Evolutionary conservation across 768 basidiomycete species (phyloP).

Genomic region (Wakefieldia striispora): DNA sequence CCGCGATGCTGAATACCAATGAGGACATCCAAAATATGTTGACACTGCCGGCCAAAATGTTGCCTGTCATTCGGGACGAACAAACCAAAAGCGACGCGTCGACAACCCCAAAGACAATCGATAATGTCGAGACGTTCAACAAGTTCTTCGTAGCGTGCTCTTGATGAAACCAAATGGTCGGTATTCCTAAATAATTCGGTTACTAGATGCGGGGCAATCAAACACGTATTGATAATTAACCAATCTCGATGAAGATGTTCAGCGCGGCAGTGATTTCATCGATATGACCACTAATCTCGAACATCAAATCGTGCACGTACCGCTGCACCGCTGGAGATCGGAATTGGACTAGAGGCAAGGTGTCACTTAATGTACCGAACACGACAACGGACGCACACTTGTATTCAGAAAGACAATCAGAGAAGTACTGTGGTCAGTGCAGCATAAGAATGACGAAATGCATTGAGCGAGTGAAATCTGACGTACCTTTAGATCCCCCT

Average conservation of each 20-base stretch:
- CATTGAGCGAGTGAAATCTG: neutral
- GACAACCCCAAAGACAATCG: constrained; percentile 52
- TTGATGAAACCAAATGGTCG: constrained; percentile 51
- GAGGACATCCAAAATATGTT: constrained; percentile 56
- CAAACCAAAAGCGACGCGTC: constrained; percentile 48
- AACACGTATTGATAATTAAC: constrained; percentile 25
- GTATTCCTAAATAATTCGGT: constrained; percentile 37
- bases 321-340: constrained; percentile 48
- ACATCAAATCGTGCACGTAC: constrained; percentile 47
- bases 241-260: constrained; percentile 50
- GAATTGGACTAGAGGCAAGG: constrained; percentile 41
- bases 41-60: constrained; percentile 36
- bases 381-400: constrained; percentile 30
- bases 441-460: neutral
- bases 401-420: constrained; percentile 45
- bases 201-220: neutral
- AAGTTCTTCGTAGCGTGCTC: constrained; percentile 47
- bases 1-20: constrained; percentile 49
- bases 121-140: constrained; percentile 51
- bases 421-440: constrained; percentile 42
- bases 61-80: constrained; percentile 34
- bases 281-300: constrained; percentile 50
- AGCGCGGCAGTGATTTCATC: constrained; percentile 47
- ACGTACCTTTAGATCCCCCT: constrained; percentile 46
- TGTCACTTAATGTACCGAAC: neutral